A percentile compares a stretch with the other conserved stretches of the same genome.
phyloP scores from a whole-genome alignment of 495 filamentous ascomycete species.

The Aspergillus egyptiacus region DNA sequence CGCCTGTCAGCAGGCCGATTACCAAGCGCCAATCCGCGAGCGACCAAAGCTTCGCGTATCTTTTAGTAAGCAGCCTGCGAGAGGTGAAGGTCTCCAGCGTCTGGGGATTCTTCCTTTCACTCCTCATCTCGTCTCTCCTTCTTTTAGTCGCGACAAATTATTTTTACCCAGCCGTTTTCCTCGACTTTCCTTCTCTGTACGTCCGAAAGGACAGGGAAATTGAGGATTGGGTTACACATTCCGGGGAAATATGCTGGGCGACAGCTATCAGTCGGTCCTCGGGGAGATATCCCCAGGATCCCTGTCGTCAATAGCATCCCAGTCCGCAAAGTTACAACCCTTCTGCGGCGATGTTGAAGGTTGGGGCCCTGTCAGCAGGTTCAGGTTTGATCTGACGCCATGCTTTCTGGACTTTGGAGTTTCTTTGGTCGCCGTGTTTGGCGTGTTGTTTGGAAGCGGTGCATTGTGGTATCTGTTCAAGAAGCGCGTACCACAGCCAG shows the following conservation, averaged over 20 bases:
- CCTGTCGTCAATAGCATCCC: conserved; percentile 28
- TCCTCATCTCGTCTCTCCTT: neutral
- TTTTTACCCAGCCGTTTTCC: conserved; percentile 1
- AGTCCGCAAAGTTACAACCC: conserved; percentile 47
- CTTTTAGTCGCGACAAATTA: conserved; percentile 5
- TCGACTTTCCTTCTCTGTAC: conserved; percentile 1
- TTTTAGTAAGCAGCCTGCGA: conserved; percentile 4
- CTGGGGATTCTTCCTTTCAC: neutral
- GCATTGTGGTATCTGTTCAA: conserved; percentile 73
- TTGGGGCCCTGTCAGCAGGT: conserved; percentile 86
- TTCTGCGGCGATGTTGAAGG: conserved; percentile 85
- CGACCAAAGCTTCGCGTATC: neutral
- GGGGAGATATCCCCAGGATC: conserved; percentile 29
- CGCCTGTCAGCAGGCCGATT: neutral
- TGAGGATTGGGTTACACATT: conserved; percentile 10
- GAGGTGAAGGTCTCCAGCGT: neutral
- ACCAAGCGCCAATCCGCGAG: conserved; percentile 1
- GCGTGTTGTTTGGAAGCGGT: conserved; percentile 66
- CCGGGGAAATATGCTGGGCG: conserved; percentile 39
- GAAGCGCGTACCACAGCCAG: conserved; percentile 53
- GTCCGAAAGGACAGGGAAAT: conserved; percentile 12
- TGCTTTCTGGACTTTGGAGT: conserved; percentile 92
- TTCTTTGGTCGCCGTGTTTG: conserved; percentile 65
- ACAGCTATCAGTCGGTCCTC: conserved; percentile 39
- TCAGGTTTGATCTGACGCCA: conserved; percentile 87